Evolutionary conservation across 768 basidiomycete genomes (phyloP), one percentile per base, ranked within the genome.

Genomic region (Chalciporus chontae): DNA sequence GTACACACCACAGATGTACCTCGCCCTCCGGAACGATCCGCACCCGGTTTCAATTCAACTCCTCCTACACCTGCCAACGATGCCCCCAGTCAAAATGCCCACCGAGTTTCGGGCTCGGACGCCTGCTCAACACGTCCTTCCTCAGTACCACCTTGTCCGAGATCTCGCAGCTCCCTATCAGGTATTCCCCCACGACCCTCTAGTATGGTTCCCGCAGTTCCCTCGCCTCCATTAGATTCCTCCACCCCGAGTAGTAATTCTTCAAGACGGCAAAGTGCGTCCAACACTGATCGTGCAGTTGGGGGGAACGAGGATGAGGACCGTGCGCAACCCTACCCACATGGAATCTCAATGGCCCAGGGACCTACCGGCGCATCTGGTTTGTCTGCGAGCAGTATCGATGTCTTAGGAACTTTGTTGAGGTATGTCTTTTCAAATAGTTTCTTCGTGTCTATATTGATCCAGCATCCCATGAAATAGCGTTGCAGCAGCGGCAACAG

Each of bases 401-500:
- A 90, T 58, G 86, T 91, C 10, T 70, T 91, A 24, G 89, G 88
- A 19, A 90, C 88, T n/a, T 66, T 91, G 14, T 72, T 91, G 27
- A 90, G 88, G 88, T 87, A 60, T 42, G 77, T 52, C 21, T 42
- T 38, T 44, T 39, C 31, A 32, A 26, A 3, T 1, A 14, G 26
- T 3, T 41, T 24, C 23, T n/a, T 15, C 26, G 43, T 11, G 27
- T 18, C 14, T 10, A 37, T 19, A 42, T 42, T 18, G 11, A 49
- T 31, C 14, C 26, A 26, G 21, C 23, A 26, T 44, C 10, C 32
- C 27, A n/a, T 34, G 15, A 17, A 63, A 43, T 54, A 88, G 90
- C 58, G 90, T 92, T 27, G 90, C 90, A 4, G 89, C 90, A n/a
- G 87, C 90, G 9, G 90, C 90, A n/a, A 91, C 90, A 1, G 90